These are phyloP conservation scores for Candida vartiovaarae DNA, from an alignment of 805 yeast genomes.

Conservation along the genomic window DNA sequence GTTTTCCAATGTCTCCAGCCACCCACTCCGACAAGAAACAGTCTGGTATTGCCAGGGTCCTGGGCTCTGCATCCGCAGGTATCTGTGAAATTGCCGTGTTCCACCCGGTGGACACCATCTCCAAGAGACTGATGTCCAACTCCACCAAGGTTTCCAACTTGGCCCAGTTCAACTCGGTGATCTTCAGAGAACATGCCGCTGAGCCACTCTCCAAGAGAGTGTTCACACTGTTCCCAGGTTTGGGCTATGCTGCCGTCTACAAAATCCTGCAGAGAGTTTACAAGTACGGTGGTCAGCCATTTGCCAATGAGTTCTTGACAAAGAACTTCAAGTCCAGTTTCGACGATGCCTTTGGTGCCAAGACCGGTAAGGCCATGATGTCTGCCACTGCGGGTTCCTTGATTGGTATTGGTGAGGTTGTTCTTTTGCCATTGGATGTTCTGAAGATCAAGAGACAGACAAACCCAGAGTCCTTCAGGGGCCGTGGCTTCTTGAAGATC, in stretches of 20 bases:
- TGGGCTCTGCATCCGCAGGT: conserved; percentile 98
- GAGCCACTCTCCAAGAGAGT: conserved; percentile 66
- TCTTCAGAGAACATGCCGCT: conserved; percentile 75
- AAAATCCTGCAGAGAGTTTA: conserved; percentile 95
- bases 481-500: conserved; percentile 90
- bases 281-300: conserved; percentile 99
- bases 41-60: conserved; percentile 81
- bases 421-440: conserved; percentile 90
- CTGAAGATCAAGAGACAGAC: conserved; percentile 98
- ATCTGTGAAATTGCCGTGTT: conserved; percentile 93
- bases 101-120: conserved; percentile 98
- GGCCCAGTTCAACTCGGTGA: conserved; percentile 72
- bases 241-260: conserved; percentile 97
- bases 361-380: conserved; percentile 94
- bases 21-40: conserved; percentile 63
- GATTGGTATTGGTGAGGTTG: conserved; percentile 97
- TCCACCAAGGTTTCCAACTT: conserved; percentile 57
- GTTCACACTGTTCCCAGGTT: conserved; percentile 89
- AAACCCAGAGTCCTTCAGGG: conserved; percentile 98
- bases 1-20: conserved; percentile 13
- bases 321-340: conserved; percentile 62
- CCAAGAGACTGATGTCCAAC: conserved; percentile 90
- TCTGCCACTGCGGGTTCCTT: conserved; percentile 97
- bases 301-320: conserved; percentile 87
- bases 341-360: conserved; percentile 77